These are phyloP conservation scores for Papiliotrema nemorosa DNA, from an alignment of 1,284 basidiomycete species.

Conservation along the genomic window DNA sequence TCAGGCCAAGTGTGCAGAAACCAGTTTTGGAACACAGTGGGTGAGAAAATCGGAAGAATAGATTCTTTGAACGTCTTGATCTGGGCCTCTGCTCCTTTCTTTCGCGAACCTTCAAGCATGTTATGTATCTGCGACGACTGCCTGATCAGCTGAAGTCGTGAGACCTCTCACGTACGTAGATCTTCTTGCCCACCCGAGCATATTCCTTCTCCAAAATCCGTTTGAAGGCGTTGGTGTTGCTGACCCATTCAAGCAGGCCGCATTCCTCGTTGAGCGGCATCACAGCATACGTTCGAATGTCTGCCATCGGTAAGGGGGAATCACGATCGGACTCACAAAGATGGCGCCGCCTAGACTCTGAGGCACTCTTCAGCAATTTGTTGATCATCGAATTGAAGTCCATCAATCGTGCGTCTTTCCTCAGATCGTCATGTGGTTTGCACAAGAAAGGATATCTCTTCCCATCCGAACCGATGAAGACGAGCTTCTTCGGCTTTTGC, in stretches of 20 bases:
- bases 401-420: conserved; percentile 97
- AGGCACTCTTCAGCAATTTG: conserved; percentile 89
- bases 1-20: conserved; percentile 96
- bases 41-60: conserved; percentile 61
- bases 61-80: conserved; percentile 61
- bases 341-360: conserved; percentile 83
- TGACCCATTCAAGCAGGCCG: conserved; percentile 98
- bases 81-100: conserved; percentile 55
- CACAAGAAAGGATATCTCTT: conserved; percentile 86
- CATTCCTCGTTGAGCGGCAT: conserved; percentile 96
- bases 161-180: conserved; percentile 58
- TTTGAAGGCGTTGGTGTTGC: conserved; percentile 83
- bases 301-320: conserved; percentile 52
- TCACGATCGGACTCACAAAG: conserved; percentile 60
- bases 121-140: conserved; percentile 54
- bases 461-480: conserved; percentile 78
- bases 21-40: conserved; percentile 95
- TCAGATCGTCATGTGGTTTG: conserved; percentile 95
- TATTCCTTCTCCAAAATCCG: conserved; percentile 75
- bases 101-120: conserved; percentile 60
- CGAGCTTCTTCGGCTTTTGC: conserved; percentile 88
- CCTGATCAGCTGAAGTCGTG: no score
- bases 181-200: conserved; percentile 57
- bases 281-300: conserved; percentile 92
- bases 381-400: conserved; percentile 99